Evolutionary conservation across 441 rosid genomes (phyloP), one percentile per base, ranked within the genome.

Genomic region (Theobroma grandiflorum): DNA sequence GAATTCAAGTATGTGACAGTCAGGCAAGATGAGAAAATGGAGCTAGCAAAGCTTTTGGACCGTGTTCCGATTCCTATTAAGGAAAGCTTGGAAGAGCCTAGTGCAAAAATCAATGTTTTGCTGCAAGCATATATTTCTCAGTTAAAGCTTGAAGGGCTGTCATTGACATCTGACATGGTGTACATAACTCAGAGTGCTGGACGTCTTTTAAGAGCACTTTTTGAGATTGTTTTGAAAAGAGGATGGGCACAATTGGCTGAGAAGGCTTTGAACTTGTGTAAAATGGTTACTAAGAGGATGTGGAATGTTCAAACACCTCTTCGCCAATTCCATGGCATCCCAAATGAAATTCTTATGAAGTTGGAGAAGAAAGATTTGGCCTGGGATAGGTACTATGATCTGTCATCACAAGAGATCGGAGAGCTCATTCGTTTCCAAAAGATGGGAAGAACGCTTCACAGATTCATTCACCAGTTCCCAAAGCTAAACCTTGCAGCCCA

Each of bases 1-100:
- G 99, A 95, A 82, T 97, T 97, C 84, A 97, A 91, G 78, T 93
- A 94, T 84, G 99, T 95, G 43, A 91, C 97, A 6, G 99, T 97
- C 82, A 89, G 99, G 78, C 98, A 94, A 86, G 96, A 95, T 87
- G 99, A 97, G 95, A 95, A 97, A 92, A 92, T 94, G 97, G 99
- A 97, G 80, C 94, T 95, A 76, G 94, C 98, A 2, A 94, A 94
- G 86, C 99, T 95, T 70, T 76, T 97, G 89, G 94, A 90, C 37
- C 94, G 93, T 78, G 99, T 95, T 84, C 99, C 99, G 4, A 91
- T 95, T 86, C 99, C 99, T 5, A 86, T 97, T 81, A 95, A 97
- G 90, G 99, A 94, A 87, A 93, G 97, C 79, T 87, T 93, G 81
- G 99, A 97, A 82, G 99, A 94, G 88, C 97, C 99, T 49, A 90